Evolutionary conservation across 2,329 filamentous ascomycete genomes (phyloP).

Genomic region (Capronia coronata): DNA sequence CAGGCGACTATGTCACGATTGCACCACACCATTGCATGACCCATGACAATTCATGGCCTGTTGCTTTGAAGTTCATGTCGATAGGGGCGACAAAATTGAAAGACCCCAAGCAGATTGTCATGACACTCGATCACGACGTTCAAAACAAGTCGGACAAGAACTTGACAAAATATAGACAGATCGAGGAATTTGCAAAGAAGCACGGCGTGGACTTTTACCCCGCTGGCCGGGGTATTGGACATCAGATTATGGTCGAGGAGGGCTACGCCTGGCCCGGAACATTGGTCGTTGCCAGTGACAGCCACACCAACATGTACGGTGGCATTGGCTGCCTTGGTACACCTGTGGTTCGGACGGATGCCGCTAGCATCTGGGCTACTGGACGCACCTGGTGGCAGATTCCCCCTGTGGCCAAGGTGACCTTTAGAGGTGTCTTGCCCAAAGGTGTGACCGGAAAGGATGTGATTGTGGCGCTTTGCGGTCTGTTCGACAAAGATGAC

Average conservation of each 20-base stretch:
- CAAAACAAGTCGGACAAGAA: slow-evolving; percentile 75
- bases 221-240: slow-evolving; percentile 74
- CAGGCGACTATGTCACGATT: slow-evolving; percentile 78
- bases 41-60: slow-evolving; percentile 76
- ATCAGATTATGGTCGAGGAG: slow-evolving; percentile 88
- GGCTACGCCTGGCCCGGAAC: slow-evolving; percentile 81
- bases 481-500: slow-evolving; percentile 77
- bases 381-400: slow-evolving; percentile 82
- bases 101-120: slow-evolving; percentile 66
- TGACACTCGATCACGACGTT: slow-evolving; percentile 82
- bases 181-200: slow-evolving; percentile 71
- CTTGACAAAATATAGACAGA: slow-evolving; percentile 72
- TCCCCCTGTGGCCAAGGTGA: slow-evolving; percentile 75
- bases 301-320: slow-evolving; percentile 77
- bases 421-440: slow-evolving; percentile 67
- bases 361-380: slow-evolving; percentile 78
- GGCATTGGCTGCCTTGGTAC: slow-evolving; percentile 68
- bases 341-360: slow-evolving; percentile 79
- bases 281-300: slow-evolving; percentile 64
- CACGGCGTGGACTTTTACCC: slow-evolving; percentile 74
- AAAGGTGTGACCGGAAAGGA: slow-evolving; percentile 85
- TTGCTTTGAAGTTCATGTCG: slow-evolving; percentile 72
- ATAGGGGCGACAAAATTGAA: slow-evolving; percentile 71
- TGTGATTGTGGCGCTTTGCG: slow-evolving; percentile 82
- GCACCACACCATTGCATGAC: slow-evolving; percentile 71